Evolutionary conservation across 2,329 filamentous ascomycete species (phyloP).

Genomic region (Bipolaris sorokiniana): DNA sequence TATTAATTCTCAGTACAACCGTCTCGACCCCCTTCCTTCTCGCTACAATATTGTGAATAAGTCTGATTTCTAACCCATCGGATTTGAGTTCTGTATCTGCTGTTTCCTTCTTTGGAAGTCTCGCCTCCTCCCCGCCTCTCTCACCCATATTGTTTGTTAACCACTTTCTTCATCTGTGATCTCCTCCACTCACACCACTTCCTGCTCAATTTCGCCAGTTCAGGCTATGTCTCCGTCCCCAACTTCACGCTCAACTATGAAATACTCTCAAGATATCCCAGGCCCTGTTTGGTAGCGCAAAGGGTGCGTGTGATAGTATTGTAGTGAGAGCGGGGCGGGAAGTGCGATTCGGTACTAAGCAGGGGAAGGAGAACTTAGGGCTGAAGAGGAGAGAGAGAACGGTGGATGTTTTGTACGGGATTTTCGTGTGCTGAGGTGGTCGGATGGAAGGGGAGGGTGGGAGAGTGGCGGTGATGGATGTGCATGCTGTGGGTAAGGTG

Average conservation of each 20-base stretch:
- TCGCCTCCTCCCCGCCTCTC: background rate
- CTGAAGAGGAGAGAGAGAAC: slow-evolving; percentile 37
- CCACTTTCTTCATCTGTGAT: slow-evolving; percentile 22
- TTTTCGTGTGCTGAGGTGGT: slow-evolving; percentile 36
- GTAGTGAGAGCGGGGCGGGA: slow-evolving; percentile 32
- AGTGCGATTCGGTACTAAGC: slow-evolving; percentile 43
- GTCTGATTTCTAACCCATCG: slow-evolving; percentile 34
- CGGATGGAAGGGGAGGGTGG: no score
- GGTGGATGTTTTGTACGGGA: slow-evolving; percentile 51
- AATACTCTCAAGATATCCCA: slow-evolving; percentile 38
- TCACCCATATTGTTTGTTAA: background rate
- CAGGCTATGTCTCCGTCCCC: slow-evolving; percentile 50
- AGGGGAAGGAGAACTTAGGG: slow-evolving; percentile 43
- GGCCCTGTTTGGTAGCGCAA: slow-evolving; percentile 36
- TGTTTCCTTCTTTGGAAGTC: slow-evolving; percentile 46
- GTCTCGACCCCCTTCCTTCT: slow-evolving; percentile 46
- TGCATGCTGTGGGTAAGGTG: slow-evolving; percentile 48
- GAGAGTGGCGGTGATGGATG: slow-evolving; percentile 42
- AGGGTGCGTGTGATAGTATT: slow-evolving; percentile 44
- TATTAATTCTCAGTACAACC: slow-evolving; percentile 9
- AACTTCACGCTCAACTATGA: slow-evolving; percentile 47
- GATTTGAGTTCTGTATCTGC: slow-evolving; percentile 46
- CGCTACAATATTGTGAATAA: slow-evolving; percentile 47
- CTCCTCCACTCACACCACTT: slow-evolving; percentile 44
- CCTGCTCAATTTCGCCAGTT: slow-evolving; percentile 47